These are phyloP conservation scores for Chlorella sorokiniana DNA, from an alignment of 139 green algal genomes.

Conservation along the genomic window DNA sequence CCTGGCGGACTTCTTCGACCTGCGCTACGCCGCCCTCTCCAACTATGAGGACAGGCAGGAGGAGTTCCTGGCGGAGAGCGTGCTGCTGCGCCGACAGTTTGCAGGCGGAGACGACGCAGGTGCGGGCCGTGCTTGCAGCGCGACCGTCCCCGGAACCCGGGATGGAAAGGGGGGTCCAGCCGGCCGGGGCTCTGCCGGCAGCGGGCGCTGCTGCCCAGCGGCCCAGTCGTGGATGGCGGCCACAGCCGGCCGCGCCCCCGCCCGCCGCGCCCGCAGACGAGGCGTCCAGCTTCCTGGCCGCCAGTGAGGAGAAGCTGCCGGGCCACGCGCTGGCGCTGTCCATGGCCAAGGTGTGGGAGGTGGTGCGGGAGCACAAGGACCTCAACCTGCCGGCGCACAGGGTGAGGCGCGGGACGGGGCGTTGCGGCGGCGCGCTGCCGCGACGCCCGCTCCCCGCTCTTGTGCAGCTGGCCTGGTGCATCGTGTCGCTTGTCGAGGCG, in stretches of 20 bases:
- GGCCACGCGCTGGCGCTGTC: conserved; percentile 78
- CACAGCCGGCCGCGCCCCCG: too few species aligned
- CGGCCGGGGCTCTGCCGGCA: too few species aligned
- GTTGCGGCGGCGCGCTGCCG: background rate
- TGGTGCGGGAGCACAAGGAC: conserved; percentile 93
- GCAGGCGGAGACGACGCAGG: background rate
- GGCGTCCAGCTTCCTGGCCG: conserved; percentile 63
- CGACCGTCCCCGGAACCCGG: too few species aligned
- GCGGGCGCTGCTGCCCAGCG: too few species aligned
- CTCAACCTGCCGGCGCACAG: conserved; percentile 98
- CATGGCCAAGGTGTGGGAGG: conserved; percentile 85
- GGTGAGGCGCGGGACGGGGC: conserved; percentile 48
- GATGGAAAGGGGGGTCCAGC: too few species aligned
- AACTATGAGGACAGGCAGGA: conserved; percentile 95
- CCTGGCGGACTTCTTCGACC: conserved; percentile 93
- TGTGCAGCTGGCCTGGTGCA: too few species aligned
- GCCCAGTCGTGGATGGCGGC: too few species aligned
- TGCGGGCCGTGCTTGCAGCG: too few species aligned
- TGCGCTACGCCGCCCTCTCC: conserved; percentile 69
- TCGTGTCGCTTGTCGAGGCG: too few species aligned
- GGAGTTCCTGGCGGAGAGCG: conserved; percentile 84
- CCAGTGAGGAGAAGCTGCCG: conserved; percentile 57
- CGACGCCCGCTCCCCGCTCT: too few species aligned
- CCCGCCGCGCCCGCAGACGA: background rate
- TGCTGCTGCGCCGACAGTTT: conserved; percentile 77